phyloP scores from a whole-genome alignment of 179 eudicot species.

The Dionaea muscipula region DNA sequence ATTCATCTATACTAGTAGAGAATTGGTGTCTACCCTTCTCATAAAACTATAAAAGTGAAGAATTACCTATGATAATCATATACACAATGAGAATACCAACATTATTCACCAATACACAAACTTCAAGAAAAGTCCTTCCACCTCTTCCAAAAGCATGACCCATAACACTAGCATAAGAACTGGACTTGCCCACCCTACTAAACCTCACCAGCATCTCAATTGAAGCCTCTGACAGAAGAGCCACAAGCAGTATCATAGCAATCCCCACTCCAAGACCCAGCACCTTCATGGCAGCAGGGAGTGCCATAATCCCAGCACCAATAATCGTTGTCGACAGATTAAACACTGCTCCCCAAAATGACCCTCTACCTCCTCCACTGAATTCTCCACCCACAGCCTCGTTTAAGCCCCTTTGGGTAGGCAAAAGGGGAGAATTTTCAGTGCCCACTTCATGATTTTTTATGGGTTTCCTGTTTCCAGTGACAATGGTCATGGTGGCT shows the following conservation, averaged over 20 bases:
- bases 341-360: constrained; percentile 59
- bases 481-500: neutral
- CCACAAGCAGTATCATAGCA: constrained; percentile 37
- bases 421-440: constrained; percentile 41
- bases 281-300: constrained; percentile 57
- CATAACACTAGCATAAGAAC: constrained; percentile 56
- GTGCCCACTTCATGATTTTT: constrained; percentile 12
- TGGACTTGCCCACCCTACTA: constrained; percentile 33
- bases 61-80: constrained; percentile 52
- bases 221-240: constrained; percentile 49
- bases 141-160: constrained; percentile 47
- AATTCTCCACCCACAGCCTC: constrained; percentile 36
- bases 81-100: constrained; percentile 56
- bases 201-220: constrained; percentile 50
- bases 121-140: constrained; percentile 39
- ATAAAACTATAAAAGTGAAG: neutral
- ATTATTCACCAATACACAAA: constrained; percentile 47
- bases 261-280: constrained; percentile 50
- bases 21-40: neutral
- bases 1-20: too few species aligned
- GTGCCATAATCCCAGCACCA: constrained; percentile 70
- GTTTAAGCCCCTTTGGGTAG: constrained; percentile 25
- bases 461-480: neutral
- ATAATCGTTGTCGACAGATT: constrained; percentile 55
- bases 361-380: constrained; percentile 30